Base-by-base conservation (phyloP, 805 yeast species). In the Candida qinlingensis region DNA sequence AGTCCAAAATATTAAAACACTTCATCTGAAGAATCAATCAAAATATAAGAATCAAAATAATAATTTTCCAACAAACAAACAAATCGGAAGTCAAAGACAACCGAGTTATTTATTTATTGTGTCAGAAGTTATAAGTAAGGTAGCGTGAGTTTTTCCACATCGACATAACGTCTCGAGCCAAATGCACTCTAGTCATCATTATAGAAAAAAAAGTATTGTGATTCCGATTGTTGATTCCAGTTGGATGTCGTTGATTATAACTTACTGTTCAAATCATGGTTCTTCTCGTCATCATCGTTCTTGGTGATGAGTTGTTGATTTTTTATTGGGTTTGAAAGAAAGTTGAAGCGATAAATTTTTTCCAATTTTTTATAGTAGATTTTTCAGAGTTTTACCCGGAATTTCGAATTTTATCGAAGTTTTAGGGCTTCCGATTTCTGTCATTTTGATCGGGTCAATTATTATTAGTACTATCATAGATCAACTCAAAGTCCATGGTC, bases 101-200 rank as follows among this genome's bases (percentile, higher is more conserved):
- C 11, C 13, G 12, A 30, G 6, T 19, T 30, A 29, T 19, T 29
- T 6, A n/a, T 7, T 9, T n/a, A 37, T 28, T 30, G 19, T 10
- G 38, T 81, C 86, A 81, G 86, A 79, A 78, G 75, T 71, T 74
- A 70, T 69, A 71, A 72, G 66, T 79, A 76, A 89, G 97, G 97
- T 89, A 89, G 97, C 97, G 83, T 78, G 96, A 81, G 75, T 87
- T 86, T 87, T 87, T 89, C 97, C 96, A 89, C 97, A 89, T 77
- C 90, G 89, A 85, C 89, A 74, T 68, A 73, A 76, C 66, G 85
- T 86, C 96, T 89, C 95, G 96, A 89, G 97, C 96, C 97, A 89
- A 89, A 89, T 89, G 97, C 97, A 88, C 96, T 89, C 96, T 52
- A 46, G 53, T 52, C 56, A 52, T 54, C 55, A 48, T 53, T 44